A percentile compares a stretch with the other conserved stretches of the same genome.
phyloP scores from a whole-genome alignment of 2,329 filamentous ascomycete species.

The Paecilomyces dactylethromorphus region DNA sequence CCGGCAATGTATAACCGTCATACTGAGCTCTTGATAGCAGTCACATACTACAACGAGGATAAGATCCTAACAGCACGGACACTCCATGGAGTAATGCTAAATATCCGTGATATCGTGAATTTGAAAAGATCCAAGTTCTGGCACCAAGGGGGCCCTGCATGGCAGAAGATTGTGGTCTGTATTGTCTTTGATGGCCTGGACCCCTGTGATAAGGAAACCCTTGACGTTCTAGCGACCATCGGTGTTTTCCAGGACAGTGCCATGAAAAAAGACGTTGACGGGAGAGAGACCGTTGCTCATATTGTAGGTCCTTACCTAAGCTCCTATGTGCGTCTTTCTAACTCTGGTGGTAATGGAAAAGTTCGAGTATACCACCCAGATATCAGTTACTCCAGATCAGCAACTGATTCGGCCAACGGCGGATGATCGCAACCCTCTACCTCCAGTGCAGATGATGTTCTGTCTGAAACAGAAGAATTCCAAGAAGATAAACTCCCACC shows the following conservation, averaged over 20 bases:
- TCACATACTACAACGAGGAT: slow-evolving; percentile 99
- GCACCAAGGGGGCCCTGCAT: slow-evolving; percentile 97
- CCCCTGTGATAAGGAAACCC: slow-evolving; percentile 87
- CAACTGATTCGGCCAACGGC: neutral
- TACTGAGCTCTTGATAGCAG: slow-evolving; percentile 92
- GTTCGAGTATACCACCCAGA: neutral
- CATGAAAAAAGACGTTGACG: neutral
- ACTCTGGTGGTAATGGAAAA: slow-evolving; percentile 8
- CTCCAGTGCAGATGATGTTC: slow-evolving; percentile 59
- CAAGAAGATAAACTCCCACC: slow-evolving; percentile 99
- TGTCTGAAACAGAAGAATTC: slow-evolving; percentile 98
- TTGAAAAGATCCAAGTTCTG: slow-evolving; percentile 98
- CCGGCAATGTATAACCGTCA: slow-evolving; percentile 98
- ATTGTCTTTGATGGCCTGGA: slow-evolving; percentile 97
- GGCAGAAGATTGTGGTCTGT: slow-evolving; percentile 99
- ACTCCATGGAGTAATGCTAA: slow-evolving; percentile 96
- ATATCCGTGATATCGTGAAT: slow-evolving; percentile 97
- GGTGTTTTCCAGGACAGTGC: neutral
- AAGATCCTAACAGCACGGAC: slow-evolving; percentile 88
- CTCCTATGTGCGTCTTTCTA: neutral
- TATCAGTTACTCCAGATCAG: neutral
- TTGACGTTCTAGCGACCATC: neutral
- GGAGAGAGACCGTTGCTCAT: neutral
- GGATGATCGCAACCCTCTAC: neutral
- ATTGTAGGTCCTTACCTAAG: neutral